Base-by-base conservation (phyloP, 106 monocot genomes). In the Gastrodia elata region DNA sequence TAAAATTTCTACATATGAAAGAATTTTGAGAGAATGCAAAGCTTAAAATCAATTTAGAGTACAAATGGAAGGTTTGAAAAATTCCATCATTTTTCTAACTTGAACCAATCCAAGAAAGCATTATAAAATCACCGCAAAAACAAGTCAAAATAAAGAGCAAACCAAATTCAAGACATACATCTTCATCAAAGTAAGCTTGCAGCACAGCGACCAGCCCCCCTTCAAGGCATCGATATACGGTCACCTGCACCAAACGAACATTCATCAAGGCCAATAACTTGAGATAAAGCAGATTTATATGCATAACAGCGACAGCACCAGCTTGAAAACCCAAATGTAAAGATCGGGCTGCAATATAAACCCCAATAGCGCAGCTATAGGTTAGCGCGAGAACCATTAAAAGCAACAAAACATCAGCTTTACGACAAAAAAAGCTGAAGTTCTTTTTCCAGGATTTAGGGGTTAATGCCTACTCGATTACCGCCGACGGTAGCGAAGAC, bases 401-500 rank as follows among this genome's bases (percentile, higher is more conserved):
- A 52, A 52, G 18, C n/a, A 52, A 52, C 22, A 52, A 52, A 52
- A 61, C 32, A 2, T 27, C 30, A 30, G 27, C 9, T 32, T 61
- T 30, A n/a, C 32, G 28, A 58, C n/a, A n/a, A n/a, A n/a, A n/a
- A n/a, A n/a, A n/a, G n/a, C n/a, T n/a, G n/a, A n/a, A n/a, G n/a
- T n/a, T n/a, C n/a, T n/a, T n/a, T n/a, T n/a, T n/a, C 16, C 15
- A 48, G 9, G 40, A 35, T 8, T 59, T 57, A 65, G 28, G 75
- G 58, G 44, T n/a, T 25, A 77, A 30, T 41, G 69, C 56, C 26
- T 78, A 96, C 95, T 38, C 96, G 72, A 77, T 88, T 97, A 36
- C 92, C 92, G 28, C 97, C 92, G 68, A 88, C 97, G 52, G 97
- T 90, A 80, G 97, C 92, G 80, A 92, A 97, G 84, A 93, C 90